A percentile compares a stretch with the other conserved stretches of the same genome.
These are phyloP conservation scores for Picocystis sp. DNA, from an alignment of 163 green algal genomes.

Conservation along the genomic window DNA sequence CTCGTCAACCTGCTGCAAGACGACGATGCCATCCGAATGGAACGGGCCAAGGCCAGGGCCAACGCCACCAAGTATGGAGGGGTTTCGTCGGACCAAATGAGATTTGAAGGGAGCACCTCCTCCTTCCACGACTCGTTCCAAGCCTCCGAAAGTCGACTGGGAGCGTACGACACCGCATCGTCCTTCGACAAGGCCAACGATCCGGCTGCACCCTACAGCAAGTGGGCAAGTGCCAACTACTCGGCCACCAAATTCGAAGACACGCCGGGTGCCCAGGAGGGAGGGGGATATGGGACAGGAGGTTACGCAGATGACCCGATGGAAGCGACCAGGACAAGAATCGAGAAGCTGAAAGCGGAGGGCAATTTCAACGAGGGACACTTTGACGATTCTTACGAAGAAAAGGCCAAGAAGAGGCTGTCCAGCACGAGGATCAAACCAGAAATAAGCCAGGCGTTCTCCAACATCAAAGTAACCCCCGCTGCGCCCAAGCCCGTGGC, in stretches of 20 bases:
- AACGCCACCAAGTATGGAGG: constrained; percentile 55
- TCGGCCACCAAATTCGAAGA: neutral
- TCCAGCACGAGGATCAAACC: too few relatives aligned
- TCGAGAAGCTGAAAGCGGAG: constrained; percentile 45
- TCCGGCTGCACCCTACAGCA: too few relatives aligned
- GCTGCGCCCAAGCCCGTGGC: too few relatives aligned
- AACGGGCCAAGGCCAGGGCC: constrained; percentile 49
- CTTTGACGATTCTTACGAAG: too few relatives aligned
- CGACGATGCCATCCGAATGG: constrained; percentile 32
- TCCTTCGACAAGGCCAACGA: too few relatives aligned
- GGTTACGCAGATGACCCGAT: constrained; percentile 32
- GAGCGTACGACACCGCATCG: too few relatives aligned
- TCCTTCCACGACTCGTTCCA: too few relatives aligned
- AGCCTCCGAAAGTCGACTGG: too few relatives aligned
- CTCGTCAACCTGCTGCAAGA: constrained; percentile 46
- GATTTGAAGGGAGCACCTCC: neutral
- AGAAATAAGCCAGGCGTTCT: too few relatives aligned
- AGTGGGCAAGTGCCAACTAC: too few relatives aligned
- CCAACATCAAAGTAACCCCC: too few relatives aligned
- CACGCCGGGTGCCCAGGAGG: neutral
- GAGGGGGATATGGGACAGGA: neutral
- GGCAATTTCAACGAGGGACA: constrained; percentile 7
- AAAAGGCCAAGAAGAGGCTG: too few relatives aligned
- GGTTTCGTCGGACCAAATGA: constrained; percentile 38
- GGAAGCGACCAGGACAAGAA: constrained; percentile 51